A percentile compares a stretch with the other conserved stretches of the same genome.
These are phyloP conservation scores for Tremella fuciformis DNA, from an alignment of 768 basidiomycete genomes.

Conservation along the genomic window DNA sequence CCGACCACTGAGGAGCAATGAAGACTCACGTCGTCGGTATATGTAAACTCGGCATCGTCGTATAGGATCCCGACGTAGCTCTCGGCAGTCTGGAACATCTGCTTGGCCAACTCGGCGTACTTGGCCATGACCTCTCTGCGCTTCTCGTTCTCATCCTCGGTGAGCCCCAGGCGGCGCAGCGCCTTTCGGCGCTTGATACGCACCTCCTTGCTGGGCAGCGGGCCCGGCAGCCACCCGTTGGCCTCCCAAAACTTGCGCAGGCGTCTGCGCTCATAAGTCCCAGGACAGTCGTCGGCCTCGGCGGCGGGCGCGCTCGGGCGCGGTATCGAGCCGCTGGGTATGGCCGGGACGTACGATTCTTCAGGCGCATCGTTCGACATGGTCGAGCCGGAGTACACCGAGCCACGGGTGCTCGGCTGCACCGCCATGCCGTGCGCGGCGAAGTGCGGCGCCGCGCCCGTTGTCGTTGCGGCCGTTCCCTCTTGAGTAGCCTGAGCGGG, in stretches of 20 bases:
- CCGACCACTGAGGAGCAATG: not conserved
- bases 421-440: no score
- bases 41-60: conserved; percentile 15
- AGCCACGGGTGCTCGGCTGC: no score
- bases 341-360: no score
- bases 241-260: conserved; percentile 26
- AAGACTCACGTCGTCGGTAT: conserved; percentile 15
- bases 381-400: no score
- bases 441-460: no score
- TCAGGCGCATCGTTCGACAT: no score
- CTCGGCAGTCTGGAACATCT: conserved; percentile 13
- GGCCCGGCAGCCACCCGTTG: conserved; percentile 42
- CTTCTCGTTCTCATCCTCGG: conserved; percentile 20
- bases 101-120: conserved; percentile 38
- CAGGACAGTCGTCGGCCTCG: conserved; percentile 3
- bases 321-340: no score
- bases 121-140: conserved; percentile 30
- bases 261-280: conserved; percentile 23
- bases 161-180: conserved; percentile 24
- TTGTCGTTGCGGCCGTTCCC: no score
- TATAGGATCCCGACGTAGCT: conserved; percentile 7
- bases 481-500: no score
- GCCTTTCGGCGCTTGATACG: conserved; percentile 16
- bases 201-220: conserved; percentile 14
- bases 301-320: no score